These are phyloP conservation scores for Suillus tomentosus DNA, from an alignment of 768 basidiomycete genomes.

Conservation along the genomic window DNA sequence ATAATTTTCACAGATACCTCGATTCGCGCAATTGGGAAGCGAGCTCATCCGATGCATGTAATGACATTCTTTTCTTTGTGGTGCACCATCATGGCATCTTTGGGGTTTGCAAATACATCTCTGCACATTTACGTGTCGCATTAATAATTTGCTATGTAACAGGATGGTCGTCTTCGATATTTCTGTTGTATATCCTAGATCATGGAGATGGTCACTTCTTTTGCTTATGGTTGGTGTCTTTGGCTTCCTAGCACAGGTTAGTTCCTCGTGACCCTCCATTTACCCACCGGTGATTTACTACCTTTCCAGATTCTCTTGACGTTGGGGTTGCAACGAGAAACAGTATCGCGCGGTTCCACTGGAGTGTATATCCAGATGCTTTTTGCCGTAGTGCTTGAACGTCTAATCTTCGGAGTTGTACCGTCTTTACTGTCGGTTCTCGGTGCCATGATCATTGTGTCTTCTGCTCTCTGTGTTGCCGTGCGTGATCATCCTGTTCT, in stretches of 20 bases:
- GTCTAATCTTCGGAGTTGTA: constrained; percentile 58
- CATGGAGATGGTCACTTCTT: constrained; percentile 20
- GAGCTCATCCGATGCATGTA: constrained; percentile 74
- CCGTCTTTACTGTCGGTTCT: constrained; percentile 61
- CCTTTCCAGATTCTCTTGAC: constrained; percentile 51
- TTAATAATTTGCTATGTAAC: neutral
- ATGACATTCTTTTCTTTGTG: constrained; percentile 66
- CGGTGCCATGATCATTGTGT: constrained; percentile 66
- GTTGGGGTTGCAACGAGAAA: constrained; percentile 64
- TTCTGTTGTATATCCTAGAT: constrained; percentile 20
- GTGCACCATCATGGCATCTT: constrained; percentile 39
- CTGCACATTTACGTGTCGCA: neutral
- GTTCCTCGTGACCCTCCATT: neutral
- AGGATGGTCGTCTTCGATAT: constrained; percentile 18
- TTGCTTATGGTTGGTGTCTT: constrained; percentile 21
- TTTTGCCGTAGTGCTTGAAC: constrained; percentile 67
- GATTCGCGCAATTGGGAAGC: constrained; percentile 71
- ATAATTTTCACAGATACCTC: constrained; percentile 40
- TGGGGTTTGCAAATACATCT: constrained; percentile 12
- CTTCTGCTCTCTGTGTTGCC: constrained; percentile 64
- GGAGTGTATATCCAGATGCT: constrained; percentile 65
- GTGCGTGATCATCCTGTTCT: constrained; percentile 39
- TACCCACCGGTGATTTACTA: neutral
- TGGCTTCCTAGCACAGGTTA: constrained; percentile 24
- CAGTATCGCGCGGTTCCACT: constrained; percentile 61